Evolutionary conservation across 1,139 yeast species (phyloP).

Genomic region (Saccharomyces hybrid): DNA sequence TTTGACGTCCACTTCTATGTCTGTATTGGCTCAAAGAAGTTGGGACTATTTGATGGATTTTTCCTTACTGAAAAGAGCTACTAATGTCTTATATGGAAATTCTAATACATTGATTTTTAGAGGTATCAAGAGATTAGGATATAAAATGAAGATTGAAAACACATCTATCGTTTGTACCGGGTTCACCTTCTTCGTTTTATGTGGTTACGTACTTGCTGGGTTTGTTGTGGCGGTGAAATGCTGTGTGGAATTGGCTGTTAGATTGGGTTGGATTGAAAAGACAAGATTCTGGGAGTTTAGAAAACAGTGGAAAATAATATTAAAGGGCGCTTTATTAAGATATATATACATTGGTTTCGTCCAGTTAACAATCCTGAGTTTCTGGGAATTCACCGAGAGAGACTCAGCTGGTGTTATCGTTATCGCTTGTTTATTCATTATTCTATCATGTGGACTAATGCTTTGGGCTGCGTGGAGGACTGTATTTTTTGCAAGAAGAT

Average conservation of each 20-base stretch:
- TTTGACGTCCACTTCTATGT: conserved; percentile 48
- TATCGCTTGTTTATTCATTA: conserved; percentile 53
- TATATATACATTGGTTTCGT: conserved; percentile 69
- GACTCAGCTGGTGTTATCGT: conserved; percentile 73
- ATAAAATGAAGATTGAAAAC: conserved; percentile 56
- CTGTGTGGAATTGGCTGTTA: conserved; percentile 39
- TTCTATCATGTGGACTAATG: conserved; percentile 48
- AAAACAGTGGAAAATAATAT: conserved; percentile 43
- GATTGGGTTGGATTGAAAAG: conserved; percentile 39
- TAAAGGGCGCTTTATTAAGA: conserved; percentile 62
- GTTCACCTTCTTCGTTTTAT: conserved; percentile 59
- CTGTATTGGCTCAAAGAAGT: conserved; percentile 64
- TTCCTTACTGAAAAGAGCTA: conserved; percentile 28
- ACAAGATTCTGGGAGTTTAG: conserved; percentile 44
- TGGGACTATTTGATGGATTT: conserved; percentile 25
- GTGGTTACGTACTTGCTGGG: conserved; percentile 53
- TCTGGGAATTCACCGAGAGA: conserved; percentile 62
- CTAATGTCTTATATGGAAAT: conserved; percentile 36
- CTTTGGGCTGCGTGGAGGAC: conserved; percentile 55
- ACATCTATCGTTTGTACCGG: conserved; percentile 70
- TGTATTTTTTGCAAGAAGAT: conserved; percentile 44
- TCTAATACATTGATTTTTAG: conserved; percentile 49
- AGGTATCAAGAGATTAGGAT: conserved; percentile 69
- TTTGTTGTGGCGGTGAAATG: conserved; percentile 43
- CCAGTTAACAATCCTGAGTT: conserved; percentile 56